Percentiles rank a stretch among this genome's conserved stretches.
Conservation (phyloP, 768 basidiomycete genomes). For the Lepiota venenata region DNA sequence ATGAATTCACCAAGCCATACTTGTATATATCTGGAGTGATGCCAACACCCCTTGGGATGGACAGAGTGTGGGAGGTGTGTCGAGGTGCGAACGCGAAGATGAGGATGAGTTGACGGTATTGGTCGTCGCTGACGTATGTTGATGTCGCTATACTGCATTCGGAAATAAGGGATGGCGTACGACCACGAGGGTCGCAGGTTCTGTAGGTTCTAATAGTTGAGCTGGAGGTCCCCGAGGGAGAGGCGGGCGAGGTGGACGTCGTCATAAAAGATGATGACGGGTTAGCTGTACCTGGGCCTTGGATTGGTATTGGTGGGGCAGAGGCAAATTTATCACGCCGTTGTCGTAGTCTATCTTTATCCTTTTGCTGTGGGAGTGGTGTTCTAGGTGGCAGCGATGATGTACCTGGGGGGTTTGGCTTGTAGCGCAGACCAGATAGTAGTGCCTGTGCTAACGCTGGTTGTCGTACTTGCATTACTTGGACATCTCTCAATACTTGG, state of each 20-base stretch:
- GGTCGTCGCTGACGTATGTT: slow-evolving; percentile 7
- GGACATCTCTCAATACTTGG: not conserved
- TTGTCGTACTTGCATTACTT: slow-evolving; percentile 5
- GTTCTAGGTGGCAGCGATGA: slow-evolving; percentile 13
- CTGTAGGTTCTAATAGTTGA: slow-evolving; percentile 6
- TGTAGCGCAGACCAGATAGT: slow-evolving; percentile 8
- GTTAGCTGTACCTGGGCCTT: not conserved
- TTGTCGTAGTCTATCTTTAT: slow-evolving; percentile 6
- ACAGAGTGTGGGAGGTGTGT: slow-evolving; percentile 4
- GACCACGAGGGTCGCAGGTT: slow-evolving; percentile 1
- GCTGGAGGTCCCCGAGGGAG: not conserved
- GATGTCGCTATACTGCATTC: slow-evolving; percentile 7
- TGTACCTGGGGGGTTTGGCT: not conserved
- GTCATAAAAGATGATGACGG: slow-evolving; percentile 1
- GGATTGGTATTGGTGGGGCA: slow-evolving; percentile 9
- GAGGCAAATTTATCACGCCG: slow-evolving; percentile 14
- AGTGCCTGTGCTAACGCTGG: slow-evolving; percentile 1
- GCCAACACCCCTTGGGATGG: not conserved
- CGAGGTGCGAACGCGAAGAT: slow-evolving; percentile 3
- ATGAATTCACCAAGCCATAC: not conserved
- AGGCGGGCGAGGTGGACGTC: not conserved
- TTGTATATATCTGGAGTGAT: not conserved
- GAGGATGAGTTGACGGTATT: slow-evolving; percentile 6
- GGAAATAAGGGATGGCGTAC: slow-evolving; percentile 7
- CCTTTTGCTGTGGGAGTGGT: slow-evolving; percentile 6